phyloP scores from a whole-genome alignment of 2,329 filamentous ascomycete species.

The Peltaster fructicola region DNA sequence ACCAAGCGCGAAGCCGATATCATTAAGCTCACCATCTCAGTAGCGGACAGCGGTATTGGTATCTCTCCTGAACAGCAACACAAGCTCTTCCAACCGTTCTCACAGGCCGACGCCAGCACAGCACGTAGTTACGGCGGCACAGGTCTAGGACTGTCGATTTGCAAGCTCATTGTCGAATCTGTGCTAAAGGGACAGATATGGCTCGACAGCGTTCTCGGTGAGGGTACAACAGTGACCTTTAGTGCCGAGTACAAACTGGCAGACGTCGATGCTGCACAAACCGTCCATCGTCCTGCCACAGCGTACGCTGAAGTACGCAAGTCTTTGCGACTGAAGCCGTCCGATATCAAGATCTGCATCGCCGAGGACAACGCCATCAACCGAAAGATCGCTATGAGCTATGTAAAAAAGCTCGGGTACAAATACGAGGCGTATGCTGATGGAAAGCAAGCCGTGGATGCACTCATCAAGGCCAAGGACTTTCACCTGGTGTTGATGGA shows the following conservation, averaged over 20 bases:
- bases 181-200: no score
- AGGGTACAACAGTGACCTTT: no score
- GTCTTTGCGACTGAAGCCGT: no score
- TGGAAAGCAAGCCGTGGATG: constrained; percentile 77
- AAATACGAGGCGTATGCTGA: constrained; percentile 85
- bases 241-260: no score
- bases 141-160: constrained; percentile 27
- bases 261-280: no score
- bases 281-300: no score
- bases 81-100: constrained; percentile 26
- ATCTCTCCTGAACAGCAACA: constrained; percentile 23
- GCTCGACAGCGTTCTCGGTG: no score
- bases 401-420: constrained; percentile 90
- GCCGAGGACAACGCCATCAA: constrained; percentile 96
- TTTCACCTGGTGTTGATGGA: constrained; percentile 98
- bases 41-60: constrained; percentile 25
- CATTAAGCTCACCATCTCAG: constrained; percentile 25
- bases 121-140: constrained; percentile 25
- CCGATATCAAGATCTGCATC: constrained; percentile 82
- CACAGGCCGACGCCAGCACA: constrained; percentile 19
- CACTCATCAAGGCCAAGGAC: constrained; percentile 70
- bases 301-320: no score
- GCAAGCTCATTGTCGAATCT: no score
- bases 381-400: constrained; percentile 87
- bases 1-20: no score